Conservation (phyloP, 768 basidiomycete genomes). For the Kwoniella sp. region DNA sequence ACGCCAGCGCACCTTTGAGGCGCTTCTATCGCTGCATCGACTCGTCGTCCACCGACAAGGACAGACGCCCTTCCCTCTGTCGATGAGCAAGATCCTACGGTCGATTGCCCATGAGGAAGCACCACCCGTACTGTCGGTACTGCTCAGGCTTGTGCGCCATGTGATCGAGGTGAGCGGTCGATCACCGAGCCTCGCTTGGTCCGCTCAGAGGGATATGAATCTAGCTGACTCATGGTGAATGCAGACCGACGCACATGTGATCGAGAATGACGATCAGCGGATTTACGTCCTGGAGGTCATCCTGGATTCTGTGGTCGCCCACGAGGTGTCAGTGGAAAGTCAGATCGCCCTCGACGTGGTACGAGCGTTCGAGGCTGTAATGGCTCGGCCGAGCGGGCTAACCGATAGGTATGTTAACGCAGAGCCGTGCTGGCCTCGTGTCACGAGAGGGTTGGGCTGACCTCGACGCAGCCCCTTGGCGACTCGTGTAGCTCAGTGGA, state of each 20-base stretch:
- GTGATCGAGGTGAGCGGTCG: conserved; percentile 26
- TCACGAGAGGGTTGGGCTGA: no score
- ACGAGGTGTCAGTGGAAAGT: neutral
- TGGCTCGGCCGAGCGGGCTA: no score
- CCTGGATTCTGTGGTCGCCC: neutral
- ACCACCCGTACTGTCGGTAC: conserved; percentile 7
- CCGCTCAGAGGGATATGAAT: no score
- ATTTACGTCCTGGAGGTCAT: conserved; percentile 25
- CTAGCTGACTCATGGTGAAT: neutral
- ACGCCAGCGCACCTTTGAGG: conserved; percentile 26
- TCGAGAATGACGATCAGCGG: conserved; percentile 19
- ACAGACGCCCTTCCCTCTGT: conserved; percentile 22
- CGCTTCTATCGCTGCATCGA: conserved; percentile 18
- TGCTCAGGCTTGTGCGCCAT: conserved; percentile 13
- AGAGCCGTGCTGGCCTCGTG: no score
- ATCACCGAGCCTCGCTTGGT: neutral
- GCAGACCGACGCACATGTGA: conserved; percentile 14
- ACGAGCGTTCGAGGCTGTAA: neutral
- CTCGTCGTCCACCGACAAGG: neutral
- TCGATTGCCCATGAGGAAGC: conserved; percentile 1
- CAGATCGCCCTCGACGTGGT: conserved; percentile 9
- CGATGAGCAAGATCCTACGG: conserved; percentile 24
- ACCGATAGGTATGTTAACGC: no score
- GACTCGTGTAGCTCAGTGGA: conserved; percentile 2
- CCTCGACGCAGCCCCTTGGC: no score